These are phyloP conservation scores for Aureobasidium vineae DNA, from an alignment of 2,329 filamentous ascomycete genomes.

Conservation along the genomic window DNA sequence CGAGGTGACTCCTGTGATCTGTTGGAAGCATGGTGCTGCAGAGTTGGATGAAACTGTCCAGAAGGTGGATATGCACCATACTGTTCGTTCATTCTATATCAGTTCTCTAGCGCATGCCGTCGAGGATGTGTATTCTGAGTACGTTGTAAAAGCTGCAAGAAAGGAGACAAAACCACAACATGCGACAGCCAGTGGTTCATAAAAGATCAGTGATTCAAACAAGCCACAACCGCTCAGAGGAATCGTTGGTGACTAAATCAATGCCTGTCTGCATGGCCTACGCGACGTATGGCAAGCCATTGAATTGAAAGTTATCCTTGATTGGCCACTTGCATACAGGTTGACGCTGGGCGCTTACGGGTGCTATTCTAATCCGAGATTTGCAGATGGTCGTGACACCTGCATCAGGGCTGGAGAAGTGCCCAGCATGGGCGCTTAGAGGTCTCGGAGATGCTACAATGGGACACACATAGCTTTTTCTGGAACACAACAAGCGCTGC, in stretches of 20 bases:
- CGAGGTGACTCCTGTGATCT: constrained; percentile 31
- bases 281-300: constrained; percentile 16
- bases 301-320: neutral
- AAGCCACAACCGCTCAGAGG: constrained; percentile 16
- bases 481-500: neutral
- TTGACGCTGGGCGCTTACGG: constrained; percentile 23
- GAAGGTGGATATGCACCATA: constrained; percentile 19
- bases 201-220: neutral
- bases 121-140: neutral
- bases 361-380: constrained; percentile 22
- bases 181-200: constrained; percentile 18
- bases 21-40: constrained; percentile 37
- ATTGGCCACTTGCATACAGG: constrained; percentile 14
- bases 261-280: constrained; percentile 14
- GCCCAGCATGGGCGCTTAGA: constrained; percentile 11
- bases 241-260: neutral
- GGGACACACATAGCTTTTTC: neutral
- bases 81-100: constrained; percentile 25
- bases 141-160: neutral
- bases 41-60: constrained; percentile 20
- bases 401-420: constrained; percentile 14
- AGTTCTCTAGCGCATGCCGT: constrained; percentile 1
- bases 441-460: neutral
- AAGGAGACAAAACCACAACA: neutral
- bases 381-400: constrained; percentile 9